These are phyloP conservation scores for Biscogniauxia sp. DNA, from an alignment of 2,329 filamentous ascomycete genomes.

Conservation along the genomic window DNA sequence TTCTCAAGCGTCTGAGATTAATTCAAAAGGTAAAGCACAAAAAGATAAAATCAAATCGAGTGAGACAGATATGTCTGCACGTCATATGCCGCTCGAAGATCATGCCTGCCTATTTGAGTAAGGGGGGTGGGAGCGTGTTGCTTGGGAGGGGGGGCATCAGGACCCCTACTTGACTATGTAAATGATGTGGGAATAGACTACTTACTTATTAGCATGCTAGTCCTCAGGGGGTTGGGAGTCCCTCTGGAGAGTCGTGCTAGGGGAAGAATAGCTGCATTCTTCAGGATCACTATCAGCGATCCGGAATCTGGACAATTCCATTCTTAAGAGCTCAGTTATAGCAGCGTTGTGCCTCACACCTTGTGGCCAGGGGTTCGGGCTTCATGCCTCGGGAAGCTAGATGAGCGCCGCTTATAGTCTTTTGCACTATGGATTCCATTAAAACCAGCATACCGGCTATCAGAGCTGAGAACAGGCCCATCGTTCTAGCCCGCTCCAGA, in stretches of 20 bases:
- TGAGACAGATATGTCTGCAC: constrained; percentile 24
- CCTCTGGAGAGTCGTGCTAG: background rate
- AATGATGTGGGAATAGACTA: background rate
- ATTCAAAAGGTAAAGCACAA: background rate
- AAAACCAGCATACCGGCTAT: background rate
- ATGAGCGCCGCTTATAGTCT: background rate
- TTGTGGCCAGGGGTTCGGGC: background rate
- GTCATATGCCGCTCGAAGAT: constrained; percentile 28
- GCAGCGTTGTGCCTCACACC: background rate
- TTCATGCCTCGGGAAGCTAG: background rate
- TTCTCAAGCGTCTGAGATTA: constrained; percentile 4
- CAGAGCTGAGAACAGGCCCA: background rate
- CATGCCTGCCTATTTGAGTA: constrained; percentile 28
- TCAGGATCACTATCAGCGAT: background rate
- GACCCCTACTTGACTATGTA: constrained; percentile 1
- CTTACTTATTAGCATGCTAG: background rate
- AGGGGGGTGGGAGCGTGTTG: constrained; percentile 7
- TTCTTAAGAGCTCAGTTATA: background rate
- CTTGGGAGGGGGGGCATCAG: background rate
- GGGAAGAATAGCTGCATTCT: background rate
- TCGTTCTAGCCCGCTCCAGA: background rate
- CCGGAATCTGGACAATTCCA: background rate
- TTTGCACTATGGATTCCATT: background rate
- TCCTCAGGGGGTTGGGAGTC: background rate
- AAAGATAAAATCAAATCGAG: constrained; percentile 22